Evolutionary conservation across 441 rosid genomes (phyloP), one percentile per base, ranked within the genome.

Genomic region (Melastoma candidum): DNA sequence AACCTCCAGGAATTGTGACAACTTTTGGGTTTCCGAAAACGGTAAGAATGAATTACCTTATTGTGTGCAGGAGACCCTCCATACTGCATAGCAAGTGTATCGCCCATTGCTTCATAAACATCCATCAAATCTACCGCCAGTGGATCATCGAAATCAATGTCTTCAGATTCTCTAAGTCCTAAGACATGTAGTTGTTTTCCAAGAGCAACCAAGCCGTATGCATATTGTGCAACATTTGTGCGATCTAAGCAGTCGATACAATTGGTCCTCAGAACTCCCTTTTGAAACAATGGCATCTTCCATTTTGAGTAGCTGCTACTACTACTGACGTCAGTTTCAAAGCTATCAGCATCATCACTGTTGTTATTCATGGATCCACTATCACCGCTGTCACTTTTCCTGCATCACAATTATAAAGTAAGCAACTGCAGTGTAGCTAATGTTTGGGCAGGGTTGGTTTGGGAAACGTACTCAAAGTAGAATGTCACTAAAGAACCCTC

Each of bases 1-100:
- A 32, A n/a, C 17, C 43, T 52, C 45, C 0, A 0, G 41, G 7
- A 11, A 17, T 39, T 9, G 2, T 3, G 7, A 32, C 41, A 4
- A 32, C 41, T 7, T 44, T 47, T 12, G 61, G 12, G 53, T 27
- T 11, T 29, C 45, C 13, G 55, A 32, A 32, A 32, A 4, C 22
- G 0, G 8, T 32, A 32, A 32, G 36, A 12, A 12, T 32, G 41
- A 51, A 61, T 56, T 69, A 87, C 99, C 97, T 94, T 94, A 68
- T 94, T 90, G 71, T 94, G 99, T 56, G 99, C 99, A 49, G 97
- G 97, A 43, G 99, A 94, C 56, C 99, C 99, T 56, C 97, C 97
- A 77, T 94, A 94, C 64, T 94, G 99, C 58, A 85, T 83, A 13
- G 99, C 97, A 53, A 94, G 86, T 46, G 97, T 94, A 79, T 94